phyloP scores from a whole-genome alignment of 1,139 yeast species.

The Magnusiomyces magnusii region DNA sequence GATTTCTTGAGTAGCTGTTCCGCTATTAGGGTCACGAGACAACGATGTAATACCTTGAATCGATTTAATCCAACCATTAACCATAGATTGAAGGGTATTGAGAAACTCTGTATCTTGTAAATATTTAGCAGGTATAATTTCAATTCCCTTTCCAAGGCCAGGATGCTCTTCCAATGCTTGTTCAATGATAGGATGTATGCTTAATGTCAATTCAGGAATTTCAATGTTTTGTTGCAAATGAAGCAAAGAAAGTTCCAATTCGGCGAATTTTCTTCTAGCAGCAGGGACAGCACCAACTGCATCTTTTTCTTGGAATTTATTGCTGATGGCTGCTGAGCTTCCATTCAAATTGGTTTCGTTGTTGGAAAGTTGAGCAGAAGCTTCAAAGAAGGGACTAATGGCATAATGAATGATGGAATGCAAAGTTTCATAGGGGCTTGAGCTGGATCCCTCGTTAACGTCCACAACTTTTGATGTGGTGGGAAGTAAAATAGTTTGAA shows the following conservation, averaged over 20 bases:
- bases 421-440: constrained; percentile 46
- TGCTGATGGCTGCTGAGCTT: not conserved
- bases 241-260: constrained; percentile 58
- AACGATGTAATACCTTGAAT: constrained; percentile 52
- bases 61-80: constrained; percentile 65
- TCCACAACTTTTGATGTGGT: not conserved
- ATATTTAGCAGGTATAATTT: constrained; percentile 32
- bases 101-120: constrained; percentile 49
- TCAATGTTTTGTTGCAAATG: constrained; percentile 63
- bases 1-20: constrained; percentile 61
- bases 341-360: constrained; percentile 14
- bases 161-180: constrained; percentile 34
- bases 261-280: constrained; percentile 48
- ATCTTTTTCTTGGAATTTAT: constrained; percentile 16
- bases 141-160: constrained; percentile 20
- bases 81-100: constrained; percentile 58
- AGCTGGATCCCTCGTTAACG: constrained; percentile 9
- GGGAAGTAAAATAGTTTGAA: constrained; percentile 34
- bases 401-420: constrained; percentile 51
- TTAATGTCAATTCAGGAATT: constrained; percentile 52
- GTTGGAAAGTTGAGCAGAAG: constrained; percentile 27
- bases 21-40: constrained; percentile 45
- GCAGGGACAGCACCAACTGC: constrained; percentile 23
- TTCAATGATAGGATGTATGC: constrained; percentile 49
- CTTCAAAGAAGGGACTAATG: constrained; percentile 47